A percentile compares a stretch with the other conserved stretches of the same genome.
Evolutionary conservation across 148 eudicot genomes (phyloP).

Genomic region (Heliosperma pusillum): DNA sequence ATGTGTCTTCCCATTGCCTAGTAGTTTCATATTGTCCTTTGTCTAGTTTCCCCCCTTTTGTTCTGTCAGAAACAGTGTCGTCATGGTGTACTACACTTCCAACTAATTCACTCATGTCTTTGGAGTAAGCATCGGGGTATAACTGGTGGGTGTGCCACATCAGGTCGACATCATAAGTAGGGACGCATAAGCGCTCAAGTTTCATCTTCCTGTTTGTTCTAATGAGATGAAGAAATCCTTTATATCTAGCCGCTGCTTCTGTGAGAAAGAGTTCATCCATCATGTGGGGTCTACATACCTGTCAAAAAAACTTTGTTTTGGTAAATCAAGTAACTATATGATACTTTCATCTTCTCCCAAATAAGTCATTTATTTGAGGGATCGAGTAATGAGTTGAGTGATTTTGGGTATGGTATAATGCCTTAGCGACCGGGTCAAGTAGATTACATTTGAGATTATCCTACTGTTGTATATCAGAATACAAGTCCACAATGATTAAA

Average conservation of each 20-base stretch:
- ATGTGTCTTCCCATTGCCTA: slow-evolving; percentile 10
- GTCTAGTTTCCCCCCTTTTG: too few species aligned
- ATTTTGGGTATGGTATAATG: too few species aligned
- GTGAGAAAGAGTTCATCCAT: slow-evolving; percentile 53
- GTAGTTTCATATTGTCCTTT: too few species aligned
- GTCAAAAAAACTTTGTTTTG: slow-evolving; percentile 62
- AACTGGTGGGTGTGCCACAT: slow-evolving; percentile 9
- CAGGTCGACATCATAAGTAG: slow-evolving; percentile 36
- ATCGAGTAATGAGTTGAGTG: too few species aligned
- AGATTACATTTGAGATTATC: too few species aligned
- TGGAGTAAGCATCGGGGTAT: slow-evolving; percentile 57
- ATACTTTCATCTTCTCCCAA: slow-evolving; percentile 38
- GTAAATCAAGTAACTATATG: too few species aligned
- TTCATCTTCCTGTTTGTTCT: slow-evolving; percentile 62
- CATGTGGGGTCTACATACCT: slow-evolving; percentile 71
- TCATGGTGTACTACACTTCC: slow-evolving; percentile 22
- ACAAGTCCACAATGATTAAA: too few species aligned
- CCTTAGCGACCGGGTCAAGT: too few species aligned
- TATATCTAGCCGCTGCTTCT: slow-evolving; percentile 85
- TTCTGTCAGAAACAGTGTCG: too few species aligned
- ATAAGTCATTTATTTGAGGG: too few species aligned
- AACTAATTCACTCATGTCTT: slow-evolving; percentile 49
- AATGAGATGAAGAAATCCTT: slow-evolving; percentile 80
- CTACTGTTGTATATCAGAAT: too few species aligned
- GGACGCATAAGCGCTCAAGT: slow-evolving; percentile 62